Base-by-base conservation (phyloP, 1,284 basidiomycete genomes). In the Puccinia horiana region DNA sequence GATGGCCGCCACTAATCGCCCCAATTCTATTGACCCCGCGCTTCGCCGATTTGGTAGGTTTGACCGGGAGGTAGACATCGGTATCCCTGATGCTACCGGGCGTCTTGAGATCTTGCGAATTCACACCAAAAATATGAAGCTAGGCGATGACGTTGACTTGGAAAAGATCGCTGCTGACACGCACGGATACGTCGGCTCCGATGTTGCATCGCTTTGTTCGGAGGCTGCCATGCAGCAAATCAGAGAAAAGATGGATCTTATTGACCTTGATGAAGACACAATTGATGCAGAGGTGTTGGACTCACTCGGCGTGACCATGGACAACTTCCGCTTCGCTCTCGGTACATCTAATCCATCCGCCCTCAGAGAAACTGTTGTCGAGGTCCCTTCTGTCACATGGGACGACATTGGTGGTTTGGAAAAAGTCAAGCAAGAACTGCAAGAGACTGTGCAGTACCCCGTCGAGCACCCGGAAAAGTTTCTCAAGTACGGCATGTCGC, bases 171-270 rank as follows among this genome's bases (percentile, higher is more conserved):
- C 98, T 23, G 93, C 96, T 0, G 89, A 90, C 26, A 95, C 96
- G 0, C 95, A 99, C 85, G 97, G 97, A 0, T 99, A 96, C 86
- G 97, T 99, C 73, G 97, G 97, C 11, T 97, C 97, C 0, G 97
- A 99, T 87, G 89, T 99, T 42, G 92, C 92, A 69, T 94, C 95
- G 0, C 91, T 98, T 67, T 91, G 98, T 37, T 92, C 96, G 35
- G 94, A 98, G 88, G 95, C 95, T 12, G 96, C 96, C 2, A 95
- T 95, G 12, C 87, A 91, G 16, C 94, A 95, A 1, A 96, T 98
- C 86, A 94, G 95, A 85, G 91, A 93, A 9, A 83, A 83, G 40
- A 75, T 82, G n/a, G 44, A 54, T 35, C 61, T 73, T n/a, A 63
- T 73, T 37, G n/a, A 49, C 37, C 40, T 67, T 5, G 58, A 75